Percentiles rank a stretch among this genome's conserved stretches.
These are phyloP conservation scores for Thelonectria olida DNA, from an alignment of 2,329 filamentous ascomycete species.

Conservation along the genomic window DNA sequence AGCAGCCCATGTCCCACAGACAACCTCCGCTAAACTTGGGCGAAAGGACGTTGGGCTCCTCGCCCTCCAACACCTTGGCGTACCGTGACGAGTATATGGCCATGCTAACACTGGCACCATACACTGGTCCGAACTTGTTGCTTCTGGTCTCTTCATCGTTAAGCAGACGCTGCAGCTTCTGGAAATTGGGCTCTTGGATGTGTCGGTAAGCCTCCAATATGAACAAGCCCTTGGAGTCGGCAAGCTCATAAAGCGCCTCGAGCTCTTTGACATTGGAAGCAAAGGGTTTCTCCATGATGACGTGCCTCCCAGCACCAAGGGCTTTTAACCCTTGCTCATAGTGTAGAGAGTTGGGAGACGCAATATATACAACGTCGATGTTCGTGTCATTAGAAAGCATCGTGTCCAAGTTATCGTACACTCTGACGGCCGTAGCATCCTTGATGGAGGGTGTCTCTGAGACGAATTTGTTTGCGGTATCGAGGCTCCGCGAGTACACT, in stretches of 20 bases:
- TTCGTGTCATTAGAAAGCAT: constrained; percentile 19
- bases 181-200: constrained; percentile 34
- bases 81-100: constrained; percentile 23
- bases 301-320: constrained; percentile 22
- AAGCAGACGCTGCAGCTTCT: constrained; percentile 23
- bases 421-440: constrained; percentile 1
- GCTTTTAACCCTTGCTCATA: constrained; percentile 24
- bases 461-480: constrained; percentile 27
- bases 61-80: constrained; percentile 11
- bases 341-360: constrained; percentile 32
- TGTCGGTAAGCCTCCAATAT: constrained; percentile 31
- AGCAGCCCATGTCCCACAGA: constrained; percentile 34
- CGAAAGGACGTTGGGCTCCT: constrained; percentile 28
- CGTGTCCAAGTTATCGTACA: constrained; percentile 23
- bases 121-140: constrained; percentile 23
- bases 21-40: constrained; percentile 28
- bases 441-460: constrained; percentile 25
- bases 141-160: constrained; percentile 22
- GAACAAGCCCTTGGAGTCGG: constrained; percentile 24
- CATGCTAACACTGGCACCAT: constrained; percentile 28
- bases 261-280: constrained; percentile 26
- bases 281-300: constrained; percentile 33
- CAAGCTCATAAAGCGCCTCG: constrained; percentile 21
- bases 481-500: constrained; percentile 27
- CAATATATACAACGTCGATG: constrained; percentile 28